Base-by-base conservation (phyloP, 2,329 filamentous ascomycete species). In the Ophiostoma quercus region DNA sequence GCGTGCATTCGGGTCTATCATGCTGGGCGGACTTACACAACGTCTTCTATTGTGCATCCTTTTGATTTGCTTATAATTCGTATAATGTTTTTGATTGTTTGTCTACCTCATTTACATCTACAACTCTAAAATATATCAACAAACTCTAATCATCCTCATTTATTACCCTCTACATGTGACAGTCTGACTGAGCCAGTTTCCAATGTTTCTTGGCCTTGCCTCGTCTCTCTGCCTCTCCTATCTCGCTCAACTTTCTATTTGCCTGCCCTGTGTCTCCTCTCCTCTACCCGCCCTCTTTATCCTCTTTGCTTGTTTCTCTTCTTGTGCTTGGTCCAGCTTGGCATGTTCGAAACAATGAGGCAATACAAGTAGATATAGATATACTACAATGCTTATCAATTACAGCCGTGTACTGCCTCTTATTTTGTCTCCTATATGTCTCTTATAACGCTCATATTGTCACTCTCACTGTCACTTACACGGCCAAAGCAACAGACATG, bases 251-350 rank as follows among this genome's bases (percentile, higher is more conserved):
- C 43, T 47, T 16, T n/a, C 16, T 8, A n/a, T 19, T 47, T n/a
- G 16, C 43, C 43, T 47, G 43, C 43, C 43, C 19, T 47, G 43
- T 16, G 6, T 16, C 43, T 47, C 43, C 43, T 47, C 16, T 7
- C 11, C 39, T 41, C 43, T 47, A n/a, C 43, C 43, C 43, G 43
- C 19, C 51, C n/a, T 57, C 22, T 22, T 57, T 25, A 51, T 29
- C 51, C 22, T 29, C 51, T 12, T 29, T 57, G 51, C 51, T 29
- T 57, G 51, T 57, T 29, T 57, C 51, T 57, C 51, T 57, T 57
- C n/a, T 25, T 29, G 51, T 57, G 51, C 51, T 57, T 57, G 16
- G 51, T 63, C 60, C 60, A 37, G 60, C 60, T 63, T 63, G 60
- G 60, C 60, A 63, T 37, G 60, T 63, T 39, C 60, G 60, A 63